These are phyloP conservation scores for Pichia manshurica DNA, from an alignment of 805 yeast species.

Conservation along the genomic window DNA sequence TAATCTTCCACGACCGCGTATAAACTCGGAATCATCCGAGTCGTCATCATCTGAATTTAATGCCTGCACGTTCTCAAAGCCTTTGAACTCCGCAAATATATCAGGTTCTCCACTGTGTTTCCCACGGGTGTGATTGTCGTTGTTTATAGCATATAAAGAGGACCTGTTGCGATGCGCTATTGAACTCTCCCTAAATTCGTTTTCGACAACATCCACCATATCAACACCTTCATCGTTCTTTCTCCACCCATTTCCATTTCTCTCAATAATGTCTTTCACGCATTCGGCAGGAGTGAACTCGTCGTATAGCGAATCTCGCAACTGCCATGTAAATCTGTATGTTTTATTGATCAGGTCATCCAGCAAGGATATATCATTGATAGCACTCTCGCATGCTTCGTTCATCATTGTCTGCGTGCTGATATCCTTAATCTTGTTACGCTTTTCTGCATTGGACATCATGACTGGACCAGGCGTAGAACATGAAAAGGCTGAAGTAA, in stretches of 20 bases:
- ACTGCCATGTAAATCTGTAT: constrained; percentile 30
- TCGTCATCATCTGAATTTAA: constrained; percentile 4
- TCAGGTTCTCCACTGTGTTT: not conserved
- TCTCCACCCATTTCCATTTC: constrained; percentile 65
- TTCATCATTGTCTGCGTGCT: constrained; percentile 12
- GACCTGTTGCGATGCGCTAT: not conserved
- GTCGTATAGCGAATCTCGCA: constrained; percentile 20
- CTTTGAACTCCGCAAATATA: constrained; percentile 11
- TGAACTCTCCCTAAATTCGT: constrained; percentile 16
- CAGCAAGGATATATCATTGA: constrained; percentile 12
- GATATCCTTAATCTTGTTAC: not conserved
- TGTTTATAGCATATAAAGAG: not conserved
- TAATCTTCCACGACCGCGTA: not conserved
- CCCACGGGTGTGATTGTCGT: not conserved
- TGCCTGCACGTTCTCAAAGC: not conserved
- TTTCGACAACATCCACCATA: constrained; percentile 32
- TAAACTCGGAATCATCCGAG: not conserved
- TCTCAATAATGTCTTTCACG: constrained; percentile 62
- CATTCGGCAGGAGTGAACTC: constrained; percentile 66
- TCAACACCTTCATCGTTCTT: constrained; percentile 40
- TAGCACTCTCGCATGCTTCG: constrained; percentile 11
- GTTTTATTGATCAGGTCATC: constrained; percentile 26
- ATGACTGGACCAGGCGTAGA: not conserved
- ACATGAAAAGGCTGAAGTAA: not conserved
- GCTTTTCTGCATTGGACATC: not conserved